phyloP scores from a whole-genome alignment of 108 stramenopile genomes.

The Craspedostauros australis region DNA sequence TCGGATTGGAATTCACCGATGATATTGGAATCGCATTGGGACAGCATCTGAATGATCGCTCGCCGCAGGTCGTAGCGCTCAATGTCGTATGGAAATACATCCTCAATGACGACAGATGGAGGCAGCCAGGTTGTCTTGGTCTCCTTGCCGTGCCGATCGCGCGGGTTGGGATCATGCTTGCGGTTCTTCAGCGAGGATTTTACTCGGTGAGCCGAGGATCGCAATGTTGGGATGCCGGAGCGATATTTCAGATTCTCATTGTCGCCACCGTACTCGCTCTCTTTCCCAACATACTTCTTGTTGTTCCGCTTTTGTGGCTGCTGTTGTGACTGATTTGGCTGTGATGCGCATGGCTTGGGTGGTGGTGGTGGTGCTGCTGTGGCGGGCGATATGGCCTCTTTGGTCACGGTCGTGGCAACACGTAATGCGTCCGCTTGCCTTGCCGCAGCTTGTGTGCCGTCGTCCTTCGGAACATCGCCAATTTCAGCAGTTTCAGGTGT shows the following conservation, averaged over 20 bases:
- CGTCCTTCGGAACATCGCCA: too few relatives aligned
- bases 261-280: conserved; percentile 21
- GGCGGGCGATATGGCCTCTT: too few relatives aligned
- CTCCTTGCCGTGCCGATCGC: conserved; percentile 35
- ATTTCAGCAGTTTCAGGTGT: too few relatives aligned
- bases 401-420: too few relatives aligned
- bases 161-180: conserved; percentile 60
- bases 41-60: conserved; percentile 39
- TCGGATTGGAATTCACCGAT: conserved; percentile 35
- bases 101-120: conserved; percentile 31
- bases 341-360: too few relatives aligned
- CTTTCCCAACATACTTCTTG: conserved; percentile 15
- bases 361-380: too few relatives aligned
- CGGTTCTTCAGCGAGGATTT: conserved; percentile 59
- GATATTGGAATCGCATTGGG: conserved; percentile 44
- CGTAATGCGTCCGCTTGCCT: too few relatives aligned
- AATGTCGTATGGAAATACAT: conserved; percentile 37
- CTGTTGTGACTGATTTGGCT: too few relatives aligned
- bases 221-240: conserved; percentile 72
- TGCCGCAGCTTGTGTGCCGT: too few relatives aligned
- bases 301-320: too few relatives aligned
- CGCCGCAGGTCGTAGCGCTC: conserved; percentile 41
- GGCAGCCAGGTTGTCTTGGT: conserved; percentile 66
- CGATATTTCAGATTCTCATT: conserved; percentile 40
- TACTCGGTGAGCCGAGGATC: conserved; percentile 79